A percentile compares a stretch with the other conserved stretches of the same genome.
Conservation (phyloP, 2,329 filamentous ascomycete genomes). For the Malbranchea cinnamomea region DNA sequence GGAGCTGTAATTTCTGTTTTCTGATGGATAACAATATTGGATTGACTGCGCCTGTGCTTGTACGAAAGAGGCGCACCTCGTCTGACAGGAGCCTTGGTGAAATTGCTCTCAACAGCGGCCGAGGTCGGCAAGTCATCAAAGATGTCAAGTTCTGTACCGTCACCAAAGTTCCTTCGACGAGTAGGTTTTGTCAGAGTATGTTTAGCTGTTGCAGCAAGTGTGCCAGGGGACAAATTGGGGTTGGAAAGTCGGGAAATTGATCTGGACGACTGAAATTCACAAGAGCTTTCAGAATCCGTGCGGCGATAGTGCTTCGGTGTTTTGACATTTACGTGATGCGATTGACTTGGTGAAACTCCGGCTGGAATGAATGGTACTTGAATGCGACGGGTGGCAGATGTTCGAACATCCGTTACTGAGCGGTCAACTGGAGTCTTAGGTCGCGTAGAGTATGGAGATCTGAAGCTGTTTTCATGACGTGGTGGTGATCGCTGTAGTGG, state of each 20-base stretch:
- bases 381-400: constrained; percentile 37
- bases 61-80: constrained; percentile 52
- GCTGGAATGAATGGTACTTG: constrained; percentile 66
- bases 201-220: constrained; percentile 42
- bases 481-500: constrained; percentile 25
- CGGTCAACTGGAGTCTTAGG: constrained; percentile 61
- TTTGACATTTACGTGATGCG: constrained; percentile 65
- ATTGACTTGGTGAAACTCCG: constrained; percentile 56
- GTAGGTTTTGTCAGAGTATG: constrained; percentile 61
- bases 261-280: constrained; percentile 31
- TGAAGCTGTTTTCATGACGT: constrained; percentile 21
- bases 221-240: constrained; percentile 33
- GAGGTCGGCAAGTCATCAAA: constrained; percentile 95
- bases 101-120: constrained; percentile 63
- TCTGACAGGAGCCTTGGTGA: constrained; percentile 61
- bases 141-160: constrained; percentile 78
- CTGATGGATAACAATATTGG: constrained; percentile 17
- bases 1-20: constrained; percentile 30
- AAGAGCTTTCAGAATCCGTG: constrained; percentile 61
- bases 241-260: constrained; percentile 27
- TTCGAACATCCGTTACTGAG: constrained; percentile 22
- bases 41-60: constrained; percentile 34
- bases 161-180: constrained; percentile 62
- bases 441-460: constrained; percentile 26
- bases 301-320: constrained; percentile 57